A percentile compares a stretch with the other conserved stretches of the same genome.
These are phyloP conservation scores for Plasmodium knowlesi DNA, from an alignment of 169 alveolate genomes.

Conservation along the genomic window DNA sequence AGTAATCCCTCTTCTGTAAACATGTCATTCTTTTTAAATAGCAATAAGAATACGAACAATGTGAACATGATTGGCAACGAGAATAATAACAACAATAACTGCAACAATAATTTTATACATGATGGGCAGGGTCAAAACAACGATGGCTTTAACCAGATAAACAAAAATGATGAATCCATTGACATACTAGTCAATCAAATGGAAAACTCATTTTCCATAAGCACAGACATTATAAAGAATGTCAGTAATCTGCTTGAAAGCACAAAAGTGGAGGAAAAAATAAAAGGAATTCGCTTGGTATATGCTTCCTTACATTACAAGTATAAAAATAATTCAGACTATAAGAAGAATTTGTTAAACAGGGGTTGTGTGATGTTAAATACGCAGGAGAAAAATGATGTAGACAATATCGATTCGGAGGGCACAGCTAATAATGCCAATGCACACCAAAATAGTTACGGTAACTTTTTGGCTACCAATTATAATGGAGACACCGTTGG, in stretches of 20 bases:
- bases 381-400: conserved; percentile 60
- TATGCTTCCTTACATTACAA: conserved; percentile 74
- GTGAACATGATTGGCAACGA: conserved; percentile 1
- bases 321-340: conserved; percentile 56
- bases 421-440: background rate
- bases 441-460: background rate
- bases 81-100: conserved; percentile 3
- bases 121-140: conserved; percentile 38
- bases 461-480: conserved; percentile 15
- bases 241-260: conserved; percentile 71
- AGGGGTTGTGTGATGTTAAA: conserved; percentile 70
- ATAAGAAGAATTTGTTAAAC: conserved; percentile 68
- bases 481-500: conserved; percentile 13
- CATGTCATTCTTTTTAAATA: conserved; percentile 72
- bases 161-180: conserved; percentile 73
- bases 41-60: conserved; percentile 24
- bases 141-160: conserved; percentile 19
- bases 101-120: conserved; percentile 20
- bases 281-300: conserved; percentile 68
- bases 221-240: conserved; percentile 68
- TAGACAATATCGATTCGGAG: conserved; percentile 24
- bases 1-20: conserved; percentile 42
- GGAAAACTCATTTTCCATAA: conserved; percentile 72
- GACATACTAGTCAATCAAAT: conserved; percentile 72
- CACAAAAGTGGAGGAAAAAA: conserved; percentile 56